phyloP scores from a whole-genome alignment of 495 filamentous ascomycete species.

The Lentithecium fluviatile region DNA sequence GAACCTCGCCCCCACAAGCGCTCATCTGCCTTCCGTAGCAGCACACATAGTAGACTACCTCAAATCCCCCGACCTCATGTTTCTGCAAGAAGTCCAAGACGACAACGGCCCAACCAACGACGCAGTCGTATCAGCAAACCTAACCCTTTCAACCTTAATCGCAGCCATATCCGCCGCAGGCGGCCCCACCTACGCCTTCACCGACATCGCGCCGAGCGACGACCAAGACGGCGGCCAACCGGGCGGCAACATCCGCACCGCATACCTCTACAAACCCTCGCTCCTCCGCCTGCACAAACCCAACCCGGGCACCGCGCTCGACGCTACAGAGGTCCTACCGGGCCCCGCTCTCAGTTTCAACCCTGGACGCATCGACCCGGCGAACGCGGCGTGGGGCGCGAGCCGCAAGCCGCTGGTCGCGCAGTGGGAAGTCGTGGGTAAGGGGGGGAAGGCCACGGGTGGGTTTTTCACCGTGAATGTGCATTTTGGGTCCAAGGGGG shows the following conservation, averaged over 20 bases:
- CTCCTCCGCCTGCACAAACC: slow-evolving; percentile 51
- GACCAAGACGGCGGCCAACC: slow-evolving; percentile 57
- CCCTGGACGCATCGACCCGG: slow-evolving; percentile 59
- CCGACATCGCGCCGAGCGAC: slow-evolving; percentile 51
- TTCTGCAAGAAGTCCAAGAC: slow-evolving; percentile 64
- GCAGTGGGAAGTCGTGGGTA: slow-evolving; percentile 52
- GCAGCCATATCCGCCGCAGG: slow-evolving; percentile 45
- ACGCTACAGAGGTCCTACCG: slow-evolving; percentile 51
- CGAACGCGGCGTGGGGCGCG: slow-evolving; percentile 51
- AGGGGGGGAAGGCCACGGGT: slow-evolving; percentile 30
- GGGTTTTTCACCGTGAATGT: slow-evolving; percentile 66
- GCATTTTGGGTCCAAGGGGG: slow-evolving; percentile 58
- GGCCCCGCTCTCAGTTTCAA: slow-evolving; percentile 55
- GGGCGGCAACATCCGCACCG: slow-evolving; percentile 64
- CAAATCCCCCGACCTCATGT: slow-evolving; percentile 54
- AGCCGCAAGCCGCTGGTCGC: slow-evolving; percentile 61
- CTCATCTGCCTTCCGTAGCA: slow-evolving; percentile 51
- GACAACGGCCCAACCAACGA: slow-evolving; percentile 54
- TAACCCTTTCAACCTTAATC: slow-evolving; percentile 49
- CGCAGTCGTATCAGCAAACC: slow-evolving; percentile 49
- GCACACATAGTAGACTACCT: slow-evolving; percentile 56
- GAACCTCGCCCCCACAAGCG: slow-evolving; percentile 52
- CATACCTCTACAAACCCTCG: slow-evolving; percentile 58
- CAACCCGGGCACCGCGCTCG: slow-evolving; percentile 47
- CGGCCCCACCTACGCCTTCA: slow-evolving; percentile 48